phyloP scores from a whole-genome alignment of 495 filamentous ascomycete species.

The Hyaloscypha hepaticicola region DNA sequence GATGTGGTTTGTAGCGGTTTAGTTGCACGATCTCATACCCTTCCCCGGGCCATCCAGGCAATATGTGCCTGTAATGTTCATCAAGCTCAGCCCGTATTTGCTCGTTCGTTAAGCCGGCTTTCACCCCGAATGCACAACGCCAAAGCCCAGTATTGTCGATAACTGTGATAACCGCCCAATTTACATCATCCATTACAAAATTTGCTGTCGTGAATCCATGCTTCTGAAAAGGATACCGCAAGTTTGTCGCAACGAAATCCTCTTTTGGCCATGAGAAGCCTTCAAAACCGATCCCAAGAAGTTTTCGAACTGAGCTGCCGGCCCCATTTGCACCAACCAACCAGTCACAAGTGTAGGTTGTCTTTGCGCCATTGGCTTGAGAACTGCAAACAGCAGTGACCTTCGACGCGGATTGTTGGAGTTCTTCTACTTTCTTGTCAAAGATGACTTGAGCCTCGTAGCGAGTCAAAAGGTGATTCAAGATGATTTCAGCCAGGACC shows the following conservation, averaged over 20 bases:
- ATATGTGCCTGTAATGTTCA: constrained; percentile 4
- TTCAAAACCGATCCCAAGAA: constrained; percentile 1
- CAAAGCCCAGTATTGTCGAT: constrained; percentile 1
- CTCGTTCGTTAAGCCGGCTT: neutral
- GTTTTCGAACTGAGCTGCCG: neutral
- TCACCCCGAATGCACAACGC: neutral
- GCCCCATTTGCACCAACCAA: neutral
- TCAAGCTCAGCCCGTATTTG: constrained; percentile 1
- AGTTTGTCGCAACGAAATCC: neutral
- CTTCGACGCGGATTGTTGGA: neutral
- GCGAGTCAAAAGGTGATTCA: neutral
- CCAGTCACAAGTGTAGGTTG: neutral
- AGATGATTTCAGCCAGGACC: neutral
- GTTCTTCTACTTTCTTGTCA: neutral
- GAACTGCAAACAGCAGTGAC: neutral
- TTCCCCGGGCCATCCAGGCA: constrained; percentile 2
- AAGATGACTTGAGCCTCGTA: neutral
- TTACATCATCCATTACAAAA: constrained; percentile 2
- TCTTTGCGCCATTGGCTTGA: neutral
- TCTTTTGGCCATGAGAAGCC: constrained; percentile 1
- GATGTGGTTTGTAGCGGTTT: constrained; percentile 3
- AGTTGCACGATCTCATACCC: neutral
- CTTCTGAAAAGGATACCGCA: neutral
- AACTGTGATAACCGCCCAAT: neutral
- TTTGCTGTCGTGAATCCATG: neutral